These are phyloP conservation scores for Dendrobium nobile DNA, from an alignment of 106 monocot species.

Conservation along the genomic window DNA sequence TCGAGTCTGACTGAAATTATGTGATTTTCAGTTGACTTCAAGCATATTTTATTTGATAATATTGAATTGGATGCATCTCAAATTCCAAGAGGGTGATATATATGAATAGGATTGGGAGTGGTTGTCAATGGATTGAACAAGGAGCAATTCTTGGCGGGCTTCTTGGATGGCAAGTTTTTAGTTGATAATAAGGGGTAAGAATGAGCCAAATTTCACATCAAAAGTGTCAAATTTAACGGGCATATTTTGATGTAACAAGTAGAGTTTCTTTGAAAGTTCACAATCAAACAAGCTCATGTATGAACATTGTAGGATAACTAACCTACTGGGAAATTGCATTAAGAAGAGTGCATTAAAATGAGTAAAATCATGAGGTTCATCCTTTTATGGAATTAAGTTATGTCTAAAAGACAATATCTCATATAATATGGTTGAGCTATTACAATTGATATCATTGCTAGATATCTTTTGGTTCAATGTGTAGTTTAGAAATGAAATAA, in stretches of 20 bases:
- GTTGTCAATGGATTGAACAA: neutral
- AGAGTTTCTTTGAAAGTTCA: neutral
- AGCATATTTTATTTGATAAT: too few species aligned
- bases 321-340: neutral
- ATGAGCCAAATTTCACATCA: neutral
- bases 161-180: neutral
- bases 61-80: neutral
- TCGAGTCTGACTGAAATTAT: too few species aligned
- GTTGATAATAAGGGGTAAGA: neutral
- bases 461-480: neutral
- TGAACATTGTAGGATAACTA: neutral
- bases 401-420: neutral
- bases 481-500: neutral
- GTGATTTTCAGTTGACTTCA: too few species aligned
- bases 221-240: neutral
- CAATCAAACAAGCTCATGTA: neutral
- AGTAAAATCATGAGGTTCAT: neutral
- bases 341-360: too few species aligned
- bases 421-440: neutral
- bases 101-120: neutral
- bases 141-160: neutral
- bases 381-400: neutral
- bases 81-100: neutral
- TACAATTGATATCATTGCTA: neutral
- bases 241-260: neutral